These are phyloP conservation scores for Cercospora sp. DNA, from an alignment of 2,329 filamentous ascomycete genomes.

Conservation along the genomic window DNA sequence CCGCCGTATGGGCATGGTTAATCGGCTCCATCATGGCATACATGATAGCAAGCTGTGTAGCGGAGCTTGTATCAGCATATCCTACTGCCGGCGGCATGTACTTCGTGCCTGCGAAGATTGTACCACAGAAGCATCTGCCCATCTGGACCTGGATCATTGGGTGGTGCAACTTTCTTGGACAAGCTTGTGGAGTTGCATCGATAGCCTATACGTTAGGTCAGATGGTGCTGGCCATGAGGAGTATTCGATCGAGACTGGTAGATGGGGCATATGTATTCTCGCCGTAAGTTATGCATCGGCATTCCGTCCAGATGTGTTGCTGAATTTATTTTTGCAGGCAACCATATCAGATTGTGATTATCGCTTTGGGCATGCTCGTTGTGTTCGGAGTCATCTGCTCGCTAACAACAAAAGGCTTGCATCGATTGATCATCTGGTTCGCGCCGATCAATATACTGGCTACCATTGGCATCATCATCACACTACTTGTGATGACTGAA, in stretches of 20 bases:
- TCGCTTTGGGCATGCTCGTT: constrained; percentile 58
- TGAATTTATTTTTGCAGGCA: constrained; percentile 46
- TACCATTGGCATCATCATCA: constrained; percentile 60
- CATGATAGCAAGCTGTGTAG: constrained; percentile 64
- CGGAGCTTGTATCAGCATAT: constrained; percentile 65
- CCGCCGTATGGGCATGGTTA: constrained; percentile 66
- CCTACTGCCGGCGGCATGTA: constrained; percentile 69
- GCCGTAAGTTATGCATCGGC: constrained; percentile 49
- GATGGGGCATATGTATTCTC: constrained; percentile 55
- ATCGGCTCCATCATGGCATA: constrained; percentile 64
- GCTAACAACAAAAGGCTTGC: constrained; percentile 59
- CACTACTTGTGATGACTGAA: constrained; percentile 59
- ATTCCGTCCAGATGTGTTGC: not conserved
- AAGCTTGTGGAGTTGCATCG: constrained; percentile 63
- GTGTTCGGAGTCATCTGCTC: constrained; percentile 62
- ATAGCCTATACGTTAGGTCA: constrained; percentile 64
- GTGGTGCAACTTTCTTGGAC: constrained; percentile 64
- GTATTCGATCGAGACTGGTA: constrained; percentile 60
- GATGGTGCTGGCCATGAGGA: constrained; percentile 62
- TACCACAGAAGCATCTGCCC: constrained; percentile 59
- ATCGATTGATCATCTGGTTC: constrained; percentile 64
- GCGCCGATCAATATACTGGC: constrained; percentile 65
- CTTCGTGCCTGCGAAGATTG: constrained; percentile 66
- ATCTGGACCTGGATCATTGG: constrained; percentile 66
- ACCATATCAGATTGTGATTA: constrained; percentile 58